Evolutionary conservation across 306 rosid genomes (phyloP), one percentile per base, ranked within the genome.

Genomic region (Vigna reflexopilosa): DNA sequence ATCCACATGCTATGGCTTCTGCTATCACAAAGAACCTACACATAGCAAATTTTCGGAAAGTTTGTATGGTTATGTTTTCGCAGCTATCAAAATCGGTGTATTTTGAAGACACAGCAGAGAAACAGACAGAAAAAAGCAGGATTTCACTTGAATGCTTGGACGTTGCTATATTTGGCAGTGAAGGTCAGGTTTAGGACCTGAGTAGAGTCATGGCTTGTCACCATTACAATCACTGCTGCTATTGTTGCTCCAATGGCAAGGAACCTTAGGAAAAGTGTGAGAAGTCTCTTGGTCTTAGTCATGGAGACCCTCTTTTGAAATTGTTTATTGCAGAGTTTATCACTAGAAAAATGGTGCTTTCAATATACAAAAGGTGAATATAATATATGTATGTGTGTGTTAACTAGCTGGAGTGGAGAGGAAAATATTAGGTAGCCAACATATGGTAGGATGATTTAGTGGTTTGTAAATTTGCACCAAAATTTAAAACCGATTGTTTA

Each of bases 21-120:
- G 76, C 82, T 44, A 78, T 58, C 42, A 78, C 82, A 78, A 78
- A 78, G 62, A 68, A 78, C 76, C 82, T 78, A 32, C 8, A 67
- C 1, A 38, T 4, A n/a, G 16, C 48, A 67, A 55, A 26, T 55
- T 30, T 45, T 17, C 4, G 68, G 16, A 40, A 52, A 45, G 1
- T 45, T 45, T 45, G 50, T 24, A 17, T 52, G 7, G 5, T 45
- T 0, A 44, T 44, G 48, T 51, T n/a, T 26, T 26, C 0, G 28
- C 28, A 26, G 28, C 28, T 26, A 26, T 26, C 28, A 26, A 26
- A 26, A 26, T 26, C 28, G 28, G 3, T 26, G 28, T 26, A 26
- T 26, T 26, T 26, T 26, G 28, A 26, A 26, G 28, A 26, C 3
- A 26, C 28, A 26, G 28, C 28, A 26, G 28, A 26, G 28, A 26